Percentiles rank a stretch among this genome's conserved stretches.
These are phyloP conservation scores for Hypholoma fasciculare DNA, from an alignment of 768 basidiomycete species.

Conservation along the genomic window DNA sequence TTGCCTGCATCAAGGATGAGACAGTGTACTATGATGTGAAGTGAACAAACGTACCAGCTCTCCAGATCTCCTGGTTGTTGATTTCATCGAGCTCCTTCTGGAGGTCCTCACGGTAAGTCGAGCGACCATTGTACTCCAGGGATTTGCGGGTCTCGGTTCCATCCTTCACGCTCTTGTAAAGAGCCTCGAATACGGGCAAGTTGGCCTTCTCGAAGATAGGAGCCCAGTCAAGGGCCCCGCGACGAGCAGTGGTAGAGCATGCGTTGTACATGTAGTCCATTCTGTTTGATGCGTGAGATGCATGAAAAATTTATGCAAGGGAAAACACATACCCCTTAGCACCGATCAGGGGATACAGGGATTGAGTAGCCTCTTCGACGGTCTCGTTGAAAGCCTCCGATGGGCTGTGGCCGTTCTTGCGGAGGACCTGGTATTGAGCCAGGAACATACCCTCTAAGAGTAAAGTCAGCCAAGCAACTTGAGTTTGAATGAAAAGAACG, in stretches of 20 bases:
- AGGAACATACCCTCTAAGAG: constrained; percentile 91
- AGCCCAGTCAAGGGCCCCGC: constrained; percentile 99
- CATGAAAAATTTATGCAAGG: background rate
- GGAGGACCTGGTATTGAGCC: constrained; percentile 97
- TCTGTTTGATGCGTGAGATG: constrained; percentile 35
- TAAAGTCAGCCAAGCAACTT: background rate
- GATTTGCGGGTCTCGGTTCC: constrained; percentile 97
- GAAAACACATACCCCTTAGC: constrained; percentile 71
- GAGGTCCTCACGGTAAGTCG: constrained; percentile 92
- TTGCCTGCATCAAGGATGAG: constrained; percentile 56
- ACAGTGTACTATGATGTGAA: background rate
- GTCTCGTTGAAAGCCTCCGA: constrained; percentile 99
- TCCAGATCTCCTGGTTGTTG: constrained; percentile 98
- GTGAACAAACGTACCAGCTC: constrained; percentile 63
- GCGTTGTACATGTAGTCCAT: constrained; percentile 99
- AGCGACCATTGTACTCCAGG: constrained; percentile 91
- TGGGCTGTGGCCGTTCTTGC: constrained; percentile 93
- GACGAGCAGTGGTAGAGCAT: constrained; percentile 98
- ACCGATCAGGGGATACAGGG: constrained; percentile 95
- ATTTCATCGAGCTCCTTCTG: constrained; percentile 92
- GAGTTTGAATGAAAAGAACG: constrained; percentile 25
- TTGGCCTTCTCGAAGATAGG: constrained; percentile 96
- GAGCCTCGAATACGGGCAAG: constrained; percentile 89
- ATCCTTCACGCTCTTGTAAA: constrained; percentile 93
- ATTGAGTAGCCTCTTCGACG: constrained; percentile 99